phyloP scores from a whole-genome alignment of 805 yeast species.

The Pichia phayaonensis region DNA sequence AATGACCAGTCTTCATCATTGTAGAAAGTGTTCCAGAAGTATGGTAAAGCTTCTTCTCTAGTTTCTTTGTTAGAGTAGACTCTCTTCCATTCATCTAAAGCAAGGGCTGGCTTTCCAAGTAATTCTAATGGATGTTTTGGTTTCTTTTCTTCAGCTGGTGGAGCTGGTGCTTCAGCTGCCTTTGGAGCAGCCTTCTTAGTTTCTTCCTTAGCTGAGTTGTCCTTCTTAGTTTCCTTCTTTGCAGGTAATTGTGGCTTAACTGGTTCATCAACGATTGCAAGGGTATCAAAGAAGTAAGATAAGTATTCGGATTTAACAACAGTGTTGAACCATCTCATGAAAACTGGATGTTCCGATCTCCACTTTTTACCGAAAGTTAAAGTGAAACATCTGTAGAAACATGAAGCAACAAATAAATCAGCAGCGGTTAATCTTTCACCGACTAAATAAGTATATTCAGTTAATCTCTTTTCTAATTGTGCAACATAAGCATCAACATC shows the following conservation, averaged over 20 bases:
- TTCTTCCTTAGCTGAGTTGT: conserved; percentile 29
- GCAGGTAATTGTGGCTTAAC: conserved; percentile 54
- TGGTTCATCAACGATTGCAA: conserved; percentile 58
- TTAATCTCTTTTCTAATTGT: conserved; percentile 48
- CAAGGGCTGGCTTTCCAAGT: conserved; percentile 62
- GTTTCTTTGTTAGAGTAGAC: conserved; percentile 95
- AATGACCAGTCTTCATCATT: conserved; percentile 90
- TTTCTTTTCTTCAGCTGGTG: conserved; percentile 50
- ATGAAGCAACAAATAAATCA: conserved; percentile 36
- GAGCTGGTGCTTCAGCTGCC: conserved; percentile 17
- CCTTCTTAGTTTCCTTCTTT: conserved; percentile 55
- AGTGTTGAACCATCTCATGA: conserved; percentile 45
- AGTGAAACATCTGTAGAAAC: conserved; percentile 40
- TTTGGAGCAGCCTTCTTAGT: conserved; percentile 27
- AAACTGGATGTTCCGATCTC: conserved; percentile 42
- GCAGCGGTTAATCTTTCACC: conserved; percentile 41
- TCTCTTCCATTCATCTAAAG: conserved; percentile 93
- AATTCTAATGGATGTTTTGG: conserved; percentile 87
- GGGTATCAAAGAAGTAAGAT: conserved; percentile 42
- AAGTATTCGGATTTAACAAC: conserved; percentile 40
- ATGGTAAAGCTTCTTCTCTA: conserved; percentile 87
- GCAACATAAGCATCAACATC: conserved; percentile 33
- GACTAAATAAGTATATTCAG: conserved; percentile 38
- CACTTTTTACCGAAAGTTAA: conserved; percentile 41
- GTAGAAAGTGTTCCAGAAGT: conserved; percentile 92